Conservation (phyloP, 768 basidiomycete species). For the Boletellus sp. region DNA sequence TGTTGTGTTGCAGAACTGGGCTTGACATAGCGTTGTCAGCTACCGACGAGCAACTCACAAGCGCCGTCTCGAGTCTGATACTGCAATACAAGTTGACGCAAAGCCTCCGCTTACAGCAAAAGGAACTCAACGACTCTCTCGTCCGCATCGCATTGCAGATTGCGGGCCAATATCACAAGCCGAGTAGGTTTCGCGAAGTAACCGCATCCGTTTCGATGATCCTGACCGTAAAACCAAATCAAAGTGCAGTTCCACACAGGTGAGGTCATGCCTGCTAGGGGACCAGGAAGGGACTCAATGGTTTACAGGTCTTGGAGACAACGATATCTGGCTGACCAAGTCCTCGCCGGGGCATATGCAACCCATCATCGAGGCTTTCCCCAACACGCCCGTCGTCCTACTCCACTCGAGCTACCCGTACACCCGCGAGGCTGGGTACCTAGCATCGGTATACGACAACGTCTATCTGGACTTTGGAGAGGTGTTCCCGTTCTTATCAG, state of each 20-base stretch:
- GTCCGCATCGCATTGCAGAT: constrained; percentile 54
- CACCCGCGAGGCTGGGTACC: constrained; percentile 74
- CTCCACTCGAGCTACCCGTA: constrained; percentile 78
- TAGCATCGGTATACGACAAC: constrained; percentile 66
- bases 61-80: constrained; percentile 31
- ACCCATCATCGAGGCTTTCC: constrained; percentile 60
- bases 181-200: constrained; percentile 41
- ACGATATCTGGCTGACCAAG: constrained; percentile 54
- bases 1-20: constrained; percentile 46
- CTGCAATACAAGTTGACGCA: constrained; percentile 34
- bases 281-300: neutral
- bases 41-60: constrained; percentile 28
- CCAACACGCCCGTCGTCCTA: constrained; percentile 59
- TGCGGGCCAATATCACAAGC: constrained; percentile 51
- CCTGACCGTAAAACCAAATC: neutral
- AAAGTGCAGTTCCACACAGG: constrained; percentile 82
- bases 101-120: constrained; percentile 53
- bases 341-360: constrained; percentile 69
- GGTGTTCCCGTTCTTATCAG: constrained; percentile 67
- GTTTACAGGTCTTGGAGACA: constrained; percentile 58
- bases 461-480: constrained; percentile 81
- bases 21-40: constrained; percentile 45
- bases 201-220: neutral
- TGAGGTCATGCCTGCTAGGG: neutral
- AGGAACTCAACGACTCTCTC: constrained; percentile 63